Base-by-base conservation (phyloP, 2,329 filamentous ascomycete species). In the Diaporthe vexans region DNA sequence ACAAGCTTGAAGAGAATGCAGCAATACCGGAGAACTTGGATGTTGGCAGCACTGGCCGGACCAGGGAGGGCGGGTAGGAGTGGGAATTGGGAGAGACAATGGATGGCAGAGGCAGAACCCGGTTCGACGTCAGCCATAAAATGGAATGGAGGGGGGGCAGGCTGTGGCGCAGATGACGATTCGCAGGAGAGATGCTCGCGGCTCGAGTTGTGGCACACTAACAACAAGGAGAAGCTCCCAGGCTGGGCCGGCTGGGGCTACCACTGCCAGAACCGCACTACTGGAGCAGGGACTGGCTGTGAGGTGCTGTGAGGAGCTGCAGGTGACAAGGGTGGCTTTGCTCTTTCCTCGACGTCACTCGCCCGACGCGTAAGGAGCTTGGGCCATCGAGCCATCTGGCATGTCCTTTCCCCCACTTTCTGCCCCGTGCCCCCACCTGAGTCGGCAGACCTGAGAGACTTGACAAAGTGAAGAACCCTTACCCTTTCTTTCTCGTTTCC, bases 121-220 rank as follows among this genome's bases (percentile, higher is more conserved):
- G 59, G 51, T 48, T 40, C 71, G 71, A 73, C 71, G 71, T 73
- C 71, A 73, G 59, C 59, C 71, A 57, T 69, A 26, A 48, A 56
- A 57, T 69, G 37, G 58, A 56, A 57, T 69, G 37, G 58, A 56
- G 71, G 71, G 46, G 58, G 52, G 52, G 6, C 1, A 58, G 17
- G 21, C 26, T 73, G 71, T 73, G 71, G 61, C 71, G 71, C 63
- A 73, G 63, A 73, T 73, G 71, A 73, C 71, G 71, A 73, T 70
- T 51, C n/a, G 65, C 71, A 69, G 54, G 6, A 65, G 6, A 65
- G 54, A 56, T 56, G 35, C 65, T 43, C 65, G 51, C 52, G 24
- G 21, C 13, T 58, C 52, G 43, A 48, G 43, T 48, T 48, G 43
- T 48, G 43, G 43, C 43, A 48, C 43, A 48, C 17, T 8, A 9